A percentile compares a stretch with the other conserved stretches of the same genome.
Evolutionary conservation across 805 yeast species (phyloP).

Genomic region (Kregervanrija fluxuum): DNA sequence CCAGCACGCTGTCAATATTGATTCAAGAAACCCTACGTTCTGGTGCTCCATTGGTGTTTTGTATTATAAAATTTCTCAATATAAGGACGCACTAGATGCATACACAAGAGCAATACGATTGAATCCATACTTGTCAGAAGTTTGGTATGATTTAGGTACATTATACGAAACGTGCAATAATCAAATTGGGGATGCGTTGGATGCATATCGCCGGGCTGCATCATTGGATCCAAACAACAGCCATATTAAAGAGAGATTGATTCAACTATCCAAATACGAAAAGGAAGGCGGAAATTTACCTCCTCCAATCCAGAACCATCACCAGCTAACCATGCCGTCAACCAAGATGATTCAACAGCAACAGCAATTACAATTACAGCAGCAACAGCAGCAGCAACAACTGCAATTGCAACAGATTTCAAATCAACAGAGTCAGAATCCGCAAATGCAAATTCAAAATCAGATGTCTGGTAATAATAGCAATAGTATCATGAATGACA

Average conservation of each 20-base stretch:
- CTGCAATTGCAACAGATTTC: conserved; percentile 6
- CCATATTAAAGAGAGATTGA: conserved; percentile 88
- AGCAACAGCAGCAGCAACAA: conserved; percentile 25
- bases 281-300: conserved; percentile 57
- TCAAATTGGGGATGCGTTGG: conserved; percentile 90
- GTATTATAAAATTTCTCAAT: conserved; percentile 93
- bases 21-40: conserved; percentile 94
- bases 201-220: conserved; percentile 95
- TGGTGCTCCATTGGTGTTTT: conserved; percentile 96
- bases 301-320: conserved; percentile 52
- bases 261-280: conserved; percentile 70
- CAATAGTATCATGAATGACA: conserved; percentile 1
- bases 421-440: conserved; percentile 1
- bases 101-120: conserved; percentile 93
- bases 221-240: conserved; percentile 91
- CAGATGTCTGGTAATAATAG: background rate
- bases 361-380: conserved; percentile 27
- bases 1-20: conserved; percentile 97
- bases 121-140: conserved; percentile 94
- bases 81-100: conserved; percentile 94
- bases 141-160: conserved; percentile 98
- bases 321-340: conserved; percentile 34
- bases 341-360: conserved; percentile 33
- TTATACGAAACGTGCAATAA: conserved; percentile 95
- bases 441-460: conserved; percentile 20